Conservation (phyloP, 192 early-diverging fungal species). For the Coemansia sp. region DNA sequence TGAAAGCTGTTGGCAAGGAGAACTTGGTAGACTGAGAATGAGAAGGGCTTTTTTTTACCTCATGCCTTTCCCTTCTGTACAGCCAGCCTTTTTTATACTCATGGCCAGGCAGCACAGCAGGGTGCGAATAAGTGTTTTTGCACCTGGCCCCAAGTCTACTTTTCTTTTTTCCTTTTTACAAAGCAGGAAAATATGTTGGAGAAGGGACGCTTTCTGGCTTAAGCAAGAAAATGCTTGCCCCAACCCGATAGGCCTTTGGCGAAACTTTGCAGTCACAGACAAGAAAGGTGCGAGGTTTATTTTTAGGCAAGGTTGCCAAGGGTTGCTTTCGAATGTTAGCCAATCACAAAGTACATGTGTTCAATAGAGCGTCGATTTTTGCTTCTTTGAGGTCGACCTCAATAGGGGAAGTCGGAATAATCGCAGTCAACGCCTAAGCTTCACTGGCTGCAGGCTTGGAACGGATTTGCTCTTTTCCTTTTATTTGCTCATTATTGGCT, state of each 20-base stretch:
- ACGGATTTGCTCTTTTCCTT: too few species aligned
- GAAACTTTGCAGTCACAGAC: neutral
- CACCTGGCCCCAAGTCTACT: neutral
- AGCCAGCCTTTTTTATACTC: neutral
- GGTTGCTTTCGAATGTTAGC: too few species aligned
- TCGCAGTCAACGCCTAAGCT: neutral
- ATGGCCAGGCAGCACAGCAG: neutral
- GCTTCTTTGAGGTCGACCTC: too few species aligned
- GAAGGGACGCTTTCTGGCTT: too few species aligned
- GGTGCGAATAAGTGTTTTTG: neutral
- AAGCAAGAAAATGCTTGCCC: neutral
- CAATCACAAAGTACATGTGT: too few species aligned
- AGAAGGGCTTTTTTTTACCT: too few species aligned
- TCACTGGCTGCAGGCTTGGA: neutral
- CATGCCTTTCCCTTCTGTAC: too few species aligned
- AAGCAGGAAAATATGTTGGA: too few species aligned
- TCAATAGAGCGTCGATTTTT: too few species aligned
- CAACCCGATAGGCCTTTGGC: neutral
- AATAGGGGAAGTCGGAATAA: too few species aligned
- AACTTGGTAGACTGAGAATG: too few species aligned
- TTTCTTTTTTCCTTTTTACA: neutral
- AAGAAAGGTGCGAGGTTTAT: neutral
- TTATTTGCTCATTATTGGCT: neutral
- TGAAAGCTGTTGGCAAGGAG: too few species aligned
- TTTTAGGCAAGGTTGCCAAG: neutral